These are phyloP conservation scores for Lenzites betulinus DNA, from an alignment of 768 basidiomycete genomes.

Conservation along the genomic window DNA sequence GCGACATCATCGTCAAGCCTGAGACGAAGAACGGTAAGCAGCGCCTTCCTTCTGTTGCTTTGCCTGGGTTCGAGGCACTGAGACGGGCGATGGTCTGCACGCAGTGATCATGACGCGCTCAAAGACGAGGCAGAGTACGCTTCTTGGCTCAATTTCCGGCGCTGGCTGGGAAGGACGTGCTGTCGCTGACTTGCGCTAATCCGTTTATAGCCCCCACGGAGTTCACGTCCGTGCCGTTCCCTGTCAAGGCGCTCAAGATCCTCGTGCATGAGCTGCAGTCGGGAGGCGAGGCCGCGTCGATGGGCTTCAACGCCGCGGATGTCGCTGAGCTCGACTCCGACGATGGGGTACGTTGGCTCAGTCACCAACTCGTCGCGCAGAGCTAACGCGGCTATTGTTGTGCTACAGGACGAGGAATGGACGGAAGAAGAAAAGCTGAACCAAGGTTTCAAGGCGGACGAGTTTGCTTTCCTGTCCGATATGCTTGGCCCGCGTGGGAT, in stretches of 20 bases:
- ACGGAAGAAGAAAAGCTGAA: conserved; percentile 73
- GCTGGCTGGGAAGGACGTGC: not conserved
- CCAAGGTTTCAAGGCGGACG: conserved; percentile 64
- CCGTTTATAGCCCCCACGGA: conserved; percentile 70
- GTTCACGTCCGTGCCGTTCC: conserved; percentile 86
- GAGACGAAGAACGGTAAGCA: conserved; percentile 79
- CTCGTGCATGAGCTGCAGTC: conserved; percentile 82
- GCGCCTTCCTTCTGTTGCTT: not conserved
- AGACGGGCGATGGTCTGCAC: not conserved
- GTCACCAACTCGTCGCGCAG: not conserved
- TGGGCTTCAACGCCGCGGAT: conserved; percentile 47
- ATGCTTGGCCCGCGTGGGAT: conserved; percentile 72
- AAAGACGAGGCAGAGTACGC: conserved; percentile 80
- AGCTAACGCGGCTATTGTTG: not conserved
- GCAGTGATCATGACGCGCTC: conserved; percentile 97
- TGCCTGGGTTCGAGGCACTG: conserved; percentile 3
- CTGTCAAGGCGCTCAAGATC: conserved; percentile 89
- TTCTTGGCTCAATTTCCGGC: conserved; percentile 12
- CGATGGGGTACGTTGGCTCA: conserved; percentile 59
- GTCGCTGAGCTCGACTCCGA: conserved; percentile 66
- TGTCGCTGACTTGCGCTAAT: conserved; percentile 24
- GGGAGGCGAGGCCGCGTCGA: conserved; percentile 70
- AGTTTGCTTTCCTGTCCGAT: conserved; percentile 82
- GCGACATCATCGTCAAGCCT: conserved; percentile 84
- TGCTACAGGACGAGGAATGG: conserved; percentile 85